Evolutionary conservation across 2,329 filamentous ascomycete species (phyloP).

Genomic region (Aaosphaeria arxii): DNA sequence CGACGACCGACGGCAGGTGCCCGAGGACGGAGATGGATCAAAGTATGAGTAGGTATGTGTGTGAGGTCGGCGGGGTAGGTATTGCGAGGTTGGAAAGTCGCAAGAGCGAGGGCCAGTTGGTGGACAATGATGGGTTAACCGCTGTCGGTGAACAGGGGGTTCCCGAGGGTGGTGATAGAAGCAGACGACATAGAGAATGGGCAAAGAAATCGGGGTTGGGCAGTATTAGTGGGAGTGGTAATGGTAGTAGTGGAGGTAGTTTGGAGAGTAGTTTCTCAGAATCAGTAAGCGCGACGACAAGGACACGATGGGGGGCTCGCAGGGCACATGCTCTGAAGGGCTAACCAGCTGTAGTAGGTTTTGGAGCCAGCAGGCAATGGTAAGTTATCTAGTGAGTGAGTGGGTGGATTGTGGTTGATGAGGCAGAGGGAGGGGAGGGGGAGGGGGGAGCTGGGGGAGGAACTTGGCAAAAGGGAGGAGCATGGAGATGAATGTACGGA

Average conservation of each 20-base stretch:
- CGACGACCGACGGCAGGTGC: background rate
- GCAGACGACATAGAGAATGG: conserved; percentile 35
- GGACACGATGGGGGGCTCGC: no score
- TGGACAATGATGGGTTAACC: conserved; percentile 20
- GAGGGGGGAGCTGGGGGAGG: no score
- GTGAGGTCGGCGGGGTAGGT: conserved; percentile 16
- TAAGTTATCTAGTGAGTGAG: no score
- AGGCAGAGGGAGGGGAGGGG: no score
- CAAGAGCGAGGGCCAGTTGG: background rate
- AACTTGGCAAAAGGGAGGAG: no score
- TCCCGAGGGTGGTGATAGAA: conserved; percentile 29
- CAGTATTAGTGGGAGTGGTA: conserved; percentile 8
- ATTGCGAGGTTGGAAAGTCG: background rate
- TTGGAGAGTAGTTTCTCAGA: no score
- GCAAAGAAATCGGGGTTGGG: conserved; percentile 9
- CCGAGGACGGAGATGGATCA: background rate
- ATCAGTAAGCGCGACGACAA: conserved; percentile 25
- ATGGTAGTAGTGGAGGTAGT: background rate
- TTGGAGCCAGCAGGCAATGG: no score
- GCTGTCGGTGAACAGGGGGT: conserved; percentile 36
- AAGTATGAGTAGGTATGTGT: background rate
- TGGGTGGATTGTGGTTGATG: no score
- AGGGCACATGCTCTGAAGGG: no score
- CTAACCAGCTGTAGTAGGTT: no score
- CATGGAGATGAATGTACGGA: no score